phyloP scores from a whole-genome alignment of 225 moss, liverwort and hornwort genomes.

The Anthoceros angustus region DNA sequence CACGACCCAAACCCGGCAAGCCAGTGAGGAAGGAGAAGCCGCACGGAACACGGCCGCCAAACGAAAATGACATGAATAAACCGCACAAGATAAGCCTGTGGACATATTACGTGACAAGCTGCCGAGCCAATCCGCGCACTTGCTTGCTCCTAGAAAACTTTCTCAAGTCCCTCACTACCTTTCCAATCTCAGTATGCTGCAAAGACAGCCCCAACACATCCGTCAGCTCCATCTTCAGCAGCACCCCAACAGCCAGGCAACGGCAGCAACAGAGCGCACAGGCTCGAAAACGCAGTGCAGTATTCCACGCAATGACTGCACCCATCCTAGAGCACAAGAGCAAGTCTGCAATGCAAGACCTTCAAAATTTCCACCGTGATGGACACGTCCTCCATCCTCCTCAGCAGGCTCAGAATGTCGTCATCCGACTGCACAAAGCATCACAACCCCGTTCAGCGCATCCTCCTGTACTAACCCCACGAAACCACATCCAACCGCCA shows the following conservation, averaged over 20 bases:
- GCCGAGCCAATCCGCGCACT: conserved; percentile 43
- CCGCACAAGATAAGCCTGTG: not conserved
- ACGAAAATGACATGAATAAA: not conserved
- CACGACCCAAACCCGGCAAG: not conserved
- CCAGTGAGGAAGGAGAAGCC: not conserved
- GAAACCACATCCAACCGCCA: too few relatives aligned
- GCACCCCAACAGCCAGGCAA: not conserved
- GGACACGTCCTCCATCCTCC: conserved; percentile 58
- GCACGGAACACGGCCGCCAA: too few relatives aligned
- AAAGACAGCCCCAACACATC: conserved; percentile 6
- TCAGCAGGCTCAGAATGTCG: conserved; percentile 34
- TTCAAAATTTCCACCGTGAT: conserved; percentile 45
- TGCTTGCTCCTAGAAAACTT: conserved; percentile 46
- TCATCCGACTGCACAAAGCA: conserved; percentile 53
- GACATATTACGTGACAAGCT: conserved; percentile 60
- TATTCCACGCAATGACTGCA: conserved; percentile 6
- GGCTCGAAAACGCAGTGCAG: not conserved
- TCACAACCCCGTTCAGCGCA: not conserved
- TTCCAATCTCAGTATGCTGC: conserved; percentile 86
- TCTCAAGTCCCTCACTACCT: conserved; percentile 58
- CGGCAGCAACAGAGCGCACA: not conserved
- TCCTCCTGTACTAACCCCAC: too few relatives aligned
- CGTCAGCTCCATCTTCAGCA: not conserved
- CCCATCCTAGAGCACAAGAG: not conserved
- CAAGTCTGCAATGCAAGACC: not conserved